These are phyloP conservation scores for Cyclostephanos tholiformis DNA, from an alignment of 108 stramenopile genomes.

Conservation along the genomic window DNA sequence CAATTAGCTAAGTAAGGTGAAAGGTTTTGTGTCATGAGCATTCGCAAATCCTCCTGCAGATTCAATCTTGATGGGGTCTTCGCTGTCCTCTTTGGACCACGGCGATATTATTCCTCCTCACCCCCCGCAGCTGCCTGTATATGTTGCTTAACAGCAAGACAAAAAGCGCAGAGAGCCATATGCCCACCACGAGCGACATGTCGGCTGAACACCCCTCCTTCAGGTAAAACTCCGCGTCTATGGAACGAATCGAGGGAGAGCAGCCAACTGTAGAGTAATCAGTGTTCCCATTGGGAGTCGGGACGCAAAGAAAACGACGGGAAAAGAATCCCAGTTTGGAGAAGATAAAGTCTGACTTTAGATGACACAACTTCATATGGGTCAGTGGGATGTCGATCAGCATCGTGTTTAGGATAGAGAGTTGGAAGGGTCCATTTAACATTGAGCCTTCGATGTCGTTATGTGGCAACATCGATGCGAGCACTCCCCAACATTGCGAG, in stretches of 20 bases:
- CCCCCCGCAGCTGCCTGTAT: slow-evolving; percentile 58
- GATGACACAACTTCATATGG: slow-evolving; percentile 50
- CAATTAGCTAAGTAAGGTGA: too few species aligned
- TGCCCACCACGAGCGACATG: slow-evolving; percentile 48
- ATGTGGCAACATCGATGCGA: slow-evolving; percentile 32
- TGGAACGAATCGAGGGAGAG: slow-evolving; percentile 65
- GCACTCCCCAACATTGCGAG: slow-evolving; percentile 57
- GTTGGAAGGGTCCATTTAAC: slow-evolving; percentile 21
- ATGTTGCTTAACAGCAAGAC: slow-evolving; percentile 48
- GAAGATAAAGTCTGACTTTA: slow-evolving; percentile 47
- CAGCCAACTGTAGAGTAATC: slow-evolving; percentile 47
- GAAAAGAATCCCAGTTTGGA: slow-evolving; percentile 36
- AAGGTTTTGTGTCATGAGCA: too few species aligned
- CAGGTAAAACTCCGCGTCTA: slow-evolving; percentile 68
- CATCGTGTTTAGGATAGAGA: slow-evolving; percentile 39
- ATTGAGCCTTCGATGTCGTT: not conserved
- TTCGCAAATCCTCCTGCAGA: not conserved
- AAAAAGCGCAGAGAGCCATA: slow-evolving; percentile 43
- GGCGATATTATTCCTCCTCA: slow-evolving; percentile 36
- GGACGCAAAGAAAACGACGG: slow-evolving; percentile 20
- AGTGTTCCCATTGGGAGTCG: slow-evolving; percentile 30
- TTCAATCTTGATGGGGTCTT: slow-evolving; percentile 32
- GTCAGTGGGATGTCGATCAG: slow-evolving; percentile 51
- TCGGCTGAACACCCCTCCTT: slow-evolving; percentile 69
- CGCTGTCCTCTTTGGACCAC: slow-evolving; percentile 40